Evolutionary conservation across 768 basidiomycete genomes (phyloP).

Genomic region (Gloeostereum incarnatum): DNA sequence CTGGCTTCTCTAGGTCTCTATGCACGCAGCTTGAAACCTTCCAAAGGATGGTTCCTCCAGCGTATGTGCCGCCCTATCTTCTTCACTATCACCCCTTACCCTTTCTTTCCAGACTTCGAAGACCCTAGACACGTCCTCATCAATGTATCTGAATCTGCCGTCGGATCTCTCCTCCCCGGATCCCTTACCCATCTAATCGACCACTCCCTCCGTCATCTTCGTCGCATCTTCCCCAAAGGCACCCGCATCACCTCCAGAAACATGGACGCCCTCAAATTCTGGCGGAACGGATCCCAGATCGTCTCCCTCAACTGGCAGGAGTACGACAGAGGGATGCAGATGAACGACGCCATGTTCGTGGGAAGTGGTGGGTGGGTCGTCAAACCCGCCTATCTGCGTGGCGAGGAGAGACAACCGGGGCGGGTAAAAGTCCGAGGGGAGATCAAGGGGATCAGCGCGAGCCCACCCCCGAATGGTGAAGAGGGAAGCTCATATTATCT

Average conservation of each 20-base stretch:
- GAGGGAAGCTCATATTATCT: slow-evolving; percentile 27
- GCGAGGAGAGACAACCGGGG: slow-evolving; percentile 8
- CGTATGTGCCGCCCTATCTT: slow-evolving; percentile 14
- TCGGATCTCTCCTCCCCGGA: slow-evolving; percentile 28
- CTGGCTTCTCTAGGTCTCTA: slow-evolving; percentile 52
- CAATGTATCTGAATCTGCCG: slow-evolving; percentile 49
- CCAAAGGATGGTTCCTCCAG: slow-evolving; percentile 37
- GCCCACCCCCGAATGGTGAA: slow-evolving; percentile 35
- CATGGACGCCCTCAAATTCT: slow-evolving; percentile 39
- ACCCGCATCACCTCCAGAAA: slow-evolving; percentile 49
- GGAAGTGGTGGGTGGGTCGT: slow-evolving; percentile 47
- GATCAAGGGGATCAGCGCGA: slow-evolving; percentile 33
- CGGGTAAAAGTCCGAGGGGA: slow-evolving; percentile 18
- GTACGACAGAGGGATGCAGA: slow-evolving; percentile 47
- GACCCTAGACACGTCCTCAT: slow-evolving; percentile 42
- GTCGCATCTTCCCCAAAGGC: slow-evolving; percentile 51
- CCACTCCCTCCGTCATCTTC: slow-evolving; percentile 33
- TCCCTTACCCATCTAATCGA: slow-evolving; percentile 26
- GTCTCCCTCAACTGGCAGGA: slow-evolving; percentile 55
- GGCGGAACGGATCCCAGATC: slow-evolving; percentile 50
- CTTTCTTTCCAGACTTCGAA: slow-evolving; percentile 19
- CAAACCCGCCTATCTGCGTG: slow-evolving; percentile 28
- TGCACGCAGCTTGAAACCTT: slow-evolving; percentile 53
- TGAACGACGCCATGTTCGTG: slow-evolving; percentile 56
- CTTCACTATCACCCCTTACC: not conserved